Percentiles rank a stretch among this genome's conserved stretches.
phyloP scores from a whole-genome alignment of 768 basidiomycete species.

The Phaffia australis region DNA sequence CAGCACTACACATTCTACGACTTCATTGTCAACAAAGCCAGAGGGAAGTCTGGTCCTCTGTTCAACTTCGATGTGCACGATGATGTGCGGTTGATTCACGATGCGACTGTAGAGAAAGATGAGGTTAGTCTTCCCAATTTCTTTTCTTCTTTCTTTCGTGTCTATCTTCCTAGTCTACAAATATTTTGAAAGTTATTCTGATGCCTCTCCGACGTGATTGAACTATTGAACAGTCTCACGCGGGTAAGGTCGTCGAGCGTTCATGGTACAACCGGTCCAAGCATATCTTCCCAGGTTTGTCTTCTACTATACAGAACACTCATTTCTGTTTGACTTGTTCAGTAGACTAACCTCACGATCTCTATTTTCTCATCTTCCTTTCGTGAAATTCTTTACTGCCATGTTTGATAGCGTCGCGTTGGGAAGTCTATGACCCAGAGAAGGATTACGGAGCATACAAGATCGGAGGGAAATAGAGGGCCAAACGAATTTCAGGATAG shows the following conservation, averaged over 20 bases:
- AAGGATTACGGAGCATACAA: slow-evolving; percentile 41
- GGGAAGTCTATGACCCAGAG: slow-evolving; percentile 80
- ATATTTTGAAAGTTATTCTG: background rate
- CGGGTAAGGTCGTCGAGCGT: slow-evolving; percentile 94
- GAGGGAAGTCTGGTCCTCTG: slow-evolving; percentile 92
- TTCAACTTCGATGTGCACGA: slow-evolving; percentile 99
- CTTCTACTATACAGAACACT: slow-evolving; percentile 32
- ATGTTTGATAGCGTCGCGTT: background rate
- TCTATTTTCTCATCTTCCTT: background rate
- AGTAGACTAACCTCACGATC: background rate
- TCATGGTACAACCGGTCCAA: slow-evolving; percentile 88
- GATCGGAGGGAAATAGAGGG: slow-evolving; percentile 14
- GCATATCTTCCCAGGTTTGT: slow-evolving; percentile 90
- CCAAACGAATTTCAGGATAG: background rate
- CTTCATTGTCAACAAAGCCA: slow-evolving; percentile 95
- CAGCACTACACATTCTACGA: slow-evolving; percentile 29
- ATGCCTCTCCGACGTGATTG: background rate
- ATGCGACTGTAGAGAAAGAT: slow-evolving; percentile 93
- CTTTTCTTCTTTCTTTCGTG: background rate
- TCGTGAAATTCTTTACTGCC: background rate
- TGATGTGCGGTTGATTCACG: slow-evolving; percentile 84
- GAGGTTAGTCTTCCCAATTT: slow-evolving; percentile 48
- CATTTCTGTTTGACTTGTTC: background rate
- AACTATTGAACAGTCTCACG: slow-evolving; percentile 48
- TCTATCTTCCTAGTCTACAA: background rate